Base-by-base conservation (phyloP, 2,329 filamentous ascomycete species). In the Colletotrichum sp. region DNA sequence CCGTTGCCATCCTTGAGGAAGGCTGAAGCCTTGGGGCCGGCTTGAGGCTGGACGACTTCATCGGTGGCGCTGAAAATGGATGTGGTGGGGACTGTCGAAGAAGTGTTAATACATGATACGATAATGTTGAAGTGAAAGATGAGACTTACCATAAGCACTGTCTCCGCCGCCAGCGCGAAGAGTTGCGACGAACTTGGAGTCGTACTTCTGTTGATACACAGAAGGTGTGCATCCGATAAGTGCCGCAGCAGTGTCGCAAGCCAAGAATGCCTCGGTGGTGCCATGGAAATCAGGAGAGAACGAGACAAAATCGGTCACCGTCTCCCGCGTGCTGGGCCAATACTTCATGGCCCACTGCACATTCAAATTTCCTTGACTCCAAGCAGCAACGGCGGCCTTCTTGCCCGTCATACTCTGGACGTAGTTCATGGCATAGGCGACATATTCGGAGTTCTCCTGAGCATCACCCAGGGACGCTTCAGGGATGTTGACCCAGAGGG, bases 361-460 rank as follows among this genome's bases (percentile, higher is more conserved):
- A 72, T 89, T 83, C 2, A 92, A 81, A 60, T 86, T 88, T 16
- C 90, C 90, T 81, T 92, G 90, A 0, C 88, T 90, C 88, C 88
- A 92, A 9, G 85, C 85, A 10, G 91, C 81, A 9, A 90, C 83
- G 7, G 84, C 82, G 7, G 89, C 82, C 16, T 87, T 84, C 26
- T 82, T 80, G 28, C 79, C 77, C 32, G 83, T 85, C 75, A 88
- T 81, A 32, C 81, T 83, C 21, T 84, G 81, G 67, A 91, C 85
- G 81, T 92, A 92, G 82, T 92, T 90, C 75, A 92, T 88, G 8
- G 90, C 89, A 79, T 92, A 91, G 3, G 89, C 88, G 43, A 90
- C 86, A 78, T 89, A 91, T 80, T 92, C 90, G 10, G 88, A 82
- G 75, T 88, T 91, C 24, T 82, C 77, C 77, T 91, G 90, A 0